Conservation (phyloP, 805 yeast genomes). For the Geotrichum ghanense region DNA sequence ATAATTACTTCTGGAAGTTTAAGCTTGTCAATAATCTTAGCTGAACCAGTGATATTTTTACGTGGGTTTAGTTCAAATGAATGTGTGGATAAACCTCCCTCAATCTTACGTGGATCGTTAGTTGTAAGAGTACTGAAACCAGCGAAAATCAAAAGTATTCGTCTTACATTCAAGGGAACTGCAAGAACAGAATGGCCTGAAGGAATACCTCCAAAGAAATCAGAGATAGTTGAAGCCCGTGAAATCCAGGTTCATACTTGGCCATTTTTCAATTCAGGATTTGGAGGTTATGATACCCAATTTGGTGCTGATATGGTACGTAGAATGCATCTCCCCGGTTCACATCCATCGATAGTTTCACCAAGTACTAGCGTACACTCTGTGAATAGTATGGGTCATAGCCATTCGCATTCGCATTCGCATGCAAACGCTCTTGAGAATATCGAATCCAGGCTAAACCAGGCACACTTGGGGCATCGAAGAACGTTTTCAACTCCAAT, state of each 20-base stretch:
- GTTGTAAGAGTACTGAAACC: background rate
- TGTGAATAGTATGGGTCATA: too few species aligned
- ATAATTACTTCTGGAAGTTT: slow-evolving; percentile 49
- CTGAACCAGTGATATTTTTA: slow-evolving; percentile 69
- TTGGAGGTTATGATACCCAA: slow-evolving; percentile 17
- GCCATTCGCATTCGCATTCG: too few species aligned
- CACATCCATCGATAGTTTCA: background rate
- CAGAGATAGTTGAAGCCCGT: slow-evolving; percentile 52
- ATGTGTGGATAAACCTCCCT: background rate
- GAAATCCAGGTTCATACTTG: slow-evolving; percentile 71
- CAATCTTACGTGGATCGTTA: background rate
- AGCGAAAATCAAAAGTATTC: background rate
- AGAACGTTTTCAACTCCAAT: background rate
- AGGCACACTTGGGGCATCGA: background rate
- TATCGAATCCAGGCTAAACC: too few species aligned
- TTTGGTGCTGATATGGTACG: slow-evolving; percentile 35
- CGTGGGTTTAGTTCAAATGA: slow-evolving; percentile 71
- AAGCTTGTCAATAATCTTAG: slow-evolving; percentile 58
- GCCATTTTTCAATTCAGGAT: slow-evolving; percentile 61
- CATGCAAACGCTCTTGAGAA: too few species aligned
- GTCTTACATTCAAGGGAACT: background rate
- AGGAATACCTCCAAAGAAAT: slow-evolving; percentile 86
- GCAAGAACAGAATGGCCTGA: slow-evolving; percentile 22
- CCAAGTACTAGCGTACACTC: background rate
- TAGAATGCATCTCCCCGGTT: slow-evolving; percentile 3